phyloP scores from a whole-genome alignment of 2,329 filamentous ascomycete genomes.

The Ilyonectria robusta region DNA sequence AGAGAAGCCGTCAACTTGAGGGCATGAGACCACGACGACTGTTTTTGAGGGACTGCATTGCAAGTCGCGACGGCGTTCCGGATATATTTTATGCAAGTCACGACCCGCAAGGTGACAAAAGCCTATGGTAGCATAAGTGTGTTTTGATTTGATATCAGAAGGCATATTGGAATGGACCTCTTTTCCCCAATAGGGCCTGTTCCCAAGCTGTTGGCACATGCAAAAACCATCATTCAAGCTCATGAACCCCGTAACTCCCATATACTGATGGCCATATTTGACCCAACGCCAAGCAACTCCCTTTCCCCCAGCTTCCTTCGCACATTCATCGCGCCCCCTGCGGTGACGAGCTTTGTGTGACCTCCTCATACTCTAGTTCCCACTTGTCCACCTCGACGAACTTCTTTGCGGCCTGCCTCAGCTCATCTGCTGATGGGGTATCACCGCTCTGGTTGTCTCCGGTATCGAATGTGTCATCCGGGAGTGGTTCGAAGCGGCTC shows the following conservation, averaged over 20 bases:
- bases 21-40: slow-evolving; percentile 6
- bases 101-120: slow-evolving; percentile 19
- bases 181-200: slow-evolving; percentile 10
- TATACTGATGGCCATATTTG: slow-evolving; percentile 7
- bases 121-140: slow-evolving; percentile 32
- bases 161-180: slow-evolving; percentile 22
- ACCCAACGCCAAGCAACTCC: slow-evolving; percentile 32
- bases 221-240: slow-evolving; percentile 41
- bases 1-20: slow-evolving; percentile 64
- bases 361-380: slow-evolving; percentile 77
- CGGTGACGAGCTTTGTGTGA: slow-evolving; percentile 69
- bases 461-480: slow-evolving; percentile 61
- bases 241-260: slow-evolving; percentile 38
- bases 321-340: slow-evolving; percentile 61
- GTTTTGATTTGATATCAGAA: slow-evolving; percentile 41
- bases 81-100: slow-evolving; percentile 30
- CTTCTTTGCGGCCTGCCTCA: slow-evolving; percentile 72
- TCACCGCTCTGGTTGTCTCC: slow-evolving; percentile 52
- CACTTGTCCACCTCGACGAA: slow-evolving; percentile 80
- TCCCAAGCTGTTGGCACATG: slow-evolving; percentile 26
- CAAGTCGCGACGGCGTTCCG: slow-evolving; percentile 34
- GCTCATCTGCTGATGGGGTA: slow-evolving; percentile 63
- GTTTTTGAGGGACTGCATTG: slow-evolving; percentile 9
- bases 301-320: neutral
- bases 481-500: slow-evolving; percentile 59